These are phyloP conservation scores for Cadophora malorum DNA, from an alignment of 2,329 filamentous ascomycete species.

Conservation along the genomic window DNA sequence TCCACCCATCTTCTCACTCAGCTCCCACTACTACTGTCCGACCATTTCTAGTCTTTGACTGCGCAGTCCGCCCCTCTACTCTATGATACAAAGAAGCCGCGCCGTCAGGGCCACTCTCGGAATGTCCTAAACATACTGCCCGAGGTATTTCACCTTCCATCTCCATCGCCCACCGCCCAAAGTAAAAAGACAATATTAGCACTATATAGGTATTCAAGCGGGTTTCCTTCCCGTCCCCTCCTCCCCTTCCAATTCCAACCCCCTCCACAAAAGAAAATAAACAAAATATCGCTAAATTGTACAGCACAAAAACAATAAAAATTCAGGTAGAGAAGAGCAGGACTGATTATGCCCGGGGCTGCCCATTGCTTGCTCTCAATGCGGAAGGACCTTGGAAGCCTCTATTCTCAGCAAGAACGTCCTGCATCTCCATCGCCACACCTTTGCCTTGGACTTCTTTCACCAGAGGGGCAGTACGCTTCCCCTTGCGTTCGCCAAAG, in stretches of 20 bases:
- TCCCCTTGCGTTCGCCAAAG: conserved; percentile 66
- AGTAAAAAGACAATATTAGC: conserved; percentile 15
- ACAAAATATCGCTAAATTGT: conserved; percentile 22
- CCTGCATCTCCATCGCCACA: conserved; percentile 75
- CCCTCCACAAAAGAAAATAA: conserved; percentile 3
- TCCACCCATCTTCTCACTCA: neutral
- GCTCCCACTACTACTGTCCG: neutral
- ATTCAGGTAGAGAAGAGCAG: conserved; percentile 3
- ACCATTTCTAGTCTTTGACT: neutral
- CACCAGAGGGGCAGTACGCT: conserved; percentile 54
- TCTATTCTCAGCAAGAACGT: conserved; percentile 49
- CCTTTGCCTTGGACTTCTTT: conserved; percentile 58
- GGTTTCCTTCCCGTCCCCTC: neutral
- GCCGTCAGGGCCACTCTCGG: conserved; percentile 18
- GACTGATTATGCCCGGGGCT: neutral
- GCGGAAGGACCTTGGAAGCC: conserved; percentile 61
- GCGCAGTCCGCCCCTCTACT: neutral
- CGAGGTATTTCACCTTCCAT: neutral
- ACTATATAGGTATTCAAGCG: conserved; percentile 23
- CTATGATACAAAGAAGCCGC: conserved; percentile 28
- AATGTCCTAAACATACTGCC: conserved; percentile 19
- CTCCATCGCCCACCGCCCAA: neutral
- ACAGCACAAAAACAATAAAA: conserved; percentile 18
- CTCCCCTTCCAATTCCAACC: neutral
- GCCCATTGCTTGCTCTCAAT: conserved; percentile 25